Percentiles rank a stretch among this genome's conserved stretches.
phyloP scores from a whole-genome alignment of 495 filamentous ascomycete species.

The Aspergillus sclerotioniger region DNA sequence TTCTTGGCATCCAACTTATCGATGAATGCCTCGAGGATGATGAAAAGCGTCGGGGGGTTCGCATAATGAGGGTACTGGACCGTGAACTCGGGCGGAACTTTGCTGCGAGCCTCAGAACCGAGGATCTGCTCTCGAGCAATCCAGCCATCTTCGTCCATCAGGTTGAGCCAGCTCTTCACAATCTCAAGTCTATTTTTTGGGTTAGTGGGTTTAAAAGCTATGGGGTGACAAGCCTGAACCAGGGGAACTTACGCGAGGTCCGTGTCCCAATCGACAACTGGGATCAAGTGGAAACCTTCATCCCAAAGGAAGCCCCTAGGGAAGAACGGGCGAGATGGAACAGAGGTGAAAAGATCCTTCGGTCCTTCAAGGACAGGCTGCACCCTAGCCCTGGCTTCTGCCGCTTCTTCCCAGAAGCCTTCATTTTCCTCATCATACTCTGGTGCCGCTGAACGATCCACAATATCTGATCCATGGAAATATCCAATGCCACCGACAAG shows the following conservation, averaged over 20 bases:
- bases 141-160: slow-evolving; percentile 98
- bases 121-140: slow-evolving; percentile 97
- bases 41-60: slow-evolving; percentile 95
- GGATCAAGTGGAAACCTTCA: slow-evolving; percentile 93
- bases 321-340: slow-evolving; percentile 94
- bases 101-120: slow-evolving; percentile 89
- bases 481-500: slow-evolving; percentile 92
- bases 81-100: slow-evolving; percentile 94
- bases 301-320: slow-evolving; percentile 97
- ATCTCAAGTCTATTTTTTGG: slow-evolving; percentile 68
- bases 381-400: slow-evolving; percentile 64
- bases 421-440: slow-evolving; percentile 97
- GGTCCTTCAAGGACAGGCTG: slow-evolving; percentile 72
- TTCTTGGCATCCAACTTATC: slow-evolving; percentile 61
- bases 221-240: neutral
- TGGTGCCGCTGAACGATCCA: slow-evolving; percentile 83
- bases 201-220: neutral
- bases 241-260: slow-evolving; percentile 64
- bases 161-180: slow-evolving; percentile 90
- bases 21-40: slow-evolving; percentile 79
- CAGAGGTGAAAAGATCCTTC: slow-evolving; percentile 85
- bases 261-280: slow-evolving; percentile 88
- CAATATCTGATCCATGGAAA: slow-evolving; percentile 82
- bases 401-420: slow-evolving; percentile 94
- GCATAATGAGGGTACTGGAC: slow-evolving; percentile 97